phyloP scores from a whole-genome alignment of 352 stramenopile genomes.

The Halophytophthora polymorphica region DNA sequence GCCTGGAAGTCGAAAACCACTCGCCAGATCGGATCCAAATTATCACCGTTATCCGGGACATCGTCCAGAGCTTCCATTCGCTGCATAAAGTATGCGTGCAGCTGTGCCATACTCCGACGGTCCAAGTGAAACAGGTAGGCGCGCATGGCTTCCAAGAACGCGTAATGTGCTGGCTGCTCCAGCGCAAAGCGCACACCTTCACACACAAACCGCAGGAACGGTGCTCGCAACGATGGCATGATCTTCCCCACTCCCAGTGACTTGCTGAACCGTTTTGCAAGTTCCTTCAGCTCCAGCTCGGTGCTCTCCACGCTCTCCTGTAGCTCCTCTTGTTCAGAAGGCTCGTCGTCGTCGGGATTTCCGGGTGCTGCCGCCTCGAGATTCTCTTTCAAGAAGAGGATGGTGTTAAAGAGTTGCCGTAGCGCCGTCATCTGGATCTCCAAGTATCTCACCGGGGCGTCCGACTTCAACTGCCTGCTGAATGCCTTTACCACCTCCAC shows the following conservation, averaged over 20 bases:
- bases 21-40: constrained; percentile 47
- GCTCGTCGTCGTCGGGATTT: constrained; percentile 17
- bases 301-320: constrained; percentile 47
- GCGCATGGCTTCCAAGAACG: constrained; percentile 66
- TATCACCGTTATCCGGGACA: constrained; percentile 34
- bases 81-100: constrained; percentile 71
- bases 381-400: constrained; percentile 68
- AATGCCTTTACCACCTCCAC: constrained; percentile 80
- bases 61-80: constrained; percentile 44
- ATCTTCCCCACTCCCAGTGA: constrained; percentile 81
- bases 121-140: constrained; percentile 77
- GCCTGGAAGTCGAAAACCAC: constrained; percentile 71
- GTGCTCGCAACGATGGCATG: constrained; percentile 48
- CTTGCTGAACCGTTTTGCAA: constrained; percentile 80
- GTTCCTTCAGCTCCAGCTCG: constrained; percentile 56
- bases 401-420: constrained; percentile 59
- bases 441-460: constrained; percentile 75
- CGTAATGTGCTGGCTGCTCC: constrained; percentile 51
- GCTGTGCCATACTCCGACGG: constrained; percentile 49
- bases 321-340: constrained; percentile 52
- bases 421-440: constrained; percentile 88
- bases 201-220: constrained; percentile 80
- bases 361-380: constrained; percentile 18
- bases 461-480: constrained; percentile 70
- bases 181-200: constrained; percentile 78